Percentiles rank a stretch among this genome's conserved stretches.
Evolutionary conservation across 164 flowering plant genomes (phyloP).

Genomic region (Paratinospora sagittata): DNA sequence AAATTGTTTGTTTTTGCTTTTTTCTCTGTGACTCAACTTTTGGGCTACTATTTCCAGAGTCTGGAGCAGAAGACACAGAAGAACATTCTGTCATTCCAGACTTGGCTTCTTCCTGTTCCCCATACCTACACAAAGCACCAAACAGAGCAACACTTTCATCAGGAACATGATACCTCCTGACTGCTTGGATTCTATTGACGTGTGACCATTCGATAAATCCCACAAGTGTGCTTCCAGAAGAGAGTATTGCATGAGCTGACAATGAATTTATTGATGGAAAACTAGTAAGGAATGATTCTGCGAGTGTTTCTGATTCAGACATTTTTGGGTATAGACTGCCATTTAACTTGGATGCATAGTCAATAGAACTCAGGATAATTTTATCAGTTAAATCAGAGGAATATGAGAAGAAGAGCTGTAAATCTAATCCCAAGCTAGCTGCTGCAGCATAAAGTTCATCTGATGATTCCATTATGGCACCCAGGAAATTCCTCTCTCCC

Average conservation of each 20-base stretch:
- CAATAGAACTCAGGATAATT: constrained; percentile 61
- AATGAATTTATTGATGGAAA: constrained; percentile 92
- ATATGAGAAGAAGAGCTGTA: constrained; percentile 75
- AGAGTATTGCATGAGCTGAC: constrained; percentile 81
- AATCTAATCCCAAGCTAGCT: constrained; percentile 67
- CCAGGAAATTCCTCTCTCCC: constrained; percentile 62
- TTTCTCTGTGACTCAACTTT: constrained; percentile 36
- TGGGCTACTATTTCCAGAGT: constrained; percentile 34
- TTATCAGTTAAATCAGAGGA: constrained; percentile 78
- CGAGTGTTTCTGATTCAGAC: constrained; percentile 85
- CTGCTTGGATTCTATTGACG: constrained; percentile 38
- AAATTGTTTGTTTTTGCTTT: constrained; percentile 25
- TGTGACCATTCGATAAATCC: constrained; percentile 56
- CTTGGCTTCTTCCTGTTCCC: constrained; percentile 74
- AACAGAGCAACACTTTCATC: constrained; percentile 61
- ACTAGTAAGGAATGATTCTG: constrained; percentile 78
- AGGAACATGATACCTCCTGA: constrained; percentile 53
- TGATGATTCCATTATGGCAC: constrained; percentile 77
- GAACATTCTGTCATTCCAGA: constrained; percentile 93
- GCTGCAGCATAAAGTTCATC: constrained; percentile 93
- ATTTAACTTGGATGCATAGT: constrained; percentile 29
- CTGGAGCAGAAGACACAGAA: constrained; percentile 70
- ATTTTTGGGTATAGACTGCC: constrained; percentile 50
- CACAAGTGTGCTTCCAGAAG: constrained; percentile 45
- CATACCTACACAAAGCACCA: constrained; percentile 60